These are phyloP conservation scores for Osmanthus fragrans DNA, from an alignment of 257 asterid genomes.

Conservation along the genomic window DNA sequence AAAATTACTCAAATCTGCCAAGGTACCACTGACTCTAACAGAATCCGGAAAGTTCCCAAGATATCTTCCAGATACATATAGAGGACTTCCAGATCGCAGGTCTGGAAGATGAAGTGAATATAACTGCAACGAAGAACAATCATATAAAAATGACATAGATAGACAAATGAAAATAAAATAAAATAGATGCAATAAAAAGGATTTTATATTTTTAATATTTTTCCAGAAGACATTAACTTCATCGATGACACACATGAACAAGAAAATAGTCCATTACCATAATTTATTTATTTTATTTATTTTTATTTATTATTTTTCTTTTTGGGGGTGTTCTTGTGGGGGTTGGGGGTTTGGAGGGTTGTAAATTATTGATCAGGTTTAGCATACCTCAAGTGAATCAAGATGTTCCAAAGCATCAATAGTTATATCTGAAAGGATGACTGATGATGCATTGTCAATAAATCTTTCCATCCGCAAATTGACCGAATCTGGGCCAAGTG, in stretches of 20 bases:
- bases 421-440: constrained; percentile 60
- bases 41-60: constrained; percentile 60
- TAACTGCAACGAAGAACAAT: constrained; percentile 49
- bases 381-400: constrained; percentile 75
- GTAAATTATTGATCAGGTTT: constrained; percentile 8
- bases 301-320: not conserved
- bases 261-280: not conserved
- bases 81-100: constrained; percentile 60
- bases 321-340: not conserved
- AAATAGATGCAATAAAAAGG: not conserved
- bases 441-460: constrained; percentile 56
- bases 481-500: constrained; percentile 55
- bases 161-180: not conserved
- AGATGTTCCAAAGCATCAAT: constrained; percentile 59
- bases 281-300: too few relatives aligned
- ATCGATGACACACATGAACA: not conserved
- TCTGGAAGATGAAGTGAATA: constrained; percentile 67
- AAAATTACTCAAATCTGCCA: constrained; percentile 56
- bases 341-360: not conserved
- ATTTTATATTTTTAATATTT: not conserved
- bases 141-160: not conserved
- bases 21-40: constrained; percentile 54
- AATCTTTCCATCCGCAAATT: constrained; percentile 60
- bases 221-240: not conserved
- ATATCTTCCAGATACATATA: constrained; percentile 76